Evolutionary conservation across 1,284 basidiomycete species (phyloP).

Genomic region (Trichosporon sp.): DNA sequence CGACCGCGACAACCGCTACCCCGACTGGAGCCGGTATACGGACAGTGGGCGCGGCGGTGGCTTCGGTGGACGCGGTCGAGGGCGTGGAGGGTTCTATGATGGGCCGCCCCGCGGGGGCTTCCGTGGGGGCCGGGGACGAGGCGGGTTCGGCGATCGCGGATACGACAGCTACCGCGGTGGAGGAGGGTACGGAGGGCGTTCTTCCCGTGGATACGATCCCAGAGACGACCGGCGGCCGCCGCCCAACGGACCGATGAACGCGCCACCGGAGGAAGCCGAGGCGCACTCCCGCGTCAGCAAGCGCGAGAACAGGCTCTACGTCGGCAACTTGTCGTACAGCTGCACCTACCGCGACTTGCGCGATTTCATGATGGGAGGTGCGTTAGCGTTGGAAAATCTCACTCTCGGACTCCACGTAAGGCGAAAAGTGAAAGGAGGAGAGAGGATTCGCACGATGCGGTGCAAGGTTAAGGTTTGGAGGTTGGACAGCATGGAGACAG

Average conservation of each 20-base stretch:
- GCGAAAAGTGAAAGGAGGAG: conserved; percentile 42
- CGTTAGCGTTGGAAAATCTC: conserved; percentile 61
- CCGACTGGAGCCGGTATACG: background rate
- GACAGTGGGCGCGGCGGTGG: background rate
- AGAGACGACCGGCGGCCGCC: background rate
- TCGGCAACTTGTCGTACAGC: conserved; percentile 96
- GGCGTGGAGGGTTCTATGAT: background rate
- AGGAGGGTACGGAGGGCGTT: background rate
- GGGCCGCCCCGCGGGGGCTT: background rate
- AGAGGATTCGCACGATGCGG: background rate
- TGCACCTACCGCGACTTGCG: conserved; percentile 96
- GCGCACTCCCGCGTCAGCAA: conserved; percentile 90
- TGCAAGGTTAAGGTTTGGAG: conserved; percentile 1
- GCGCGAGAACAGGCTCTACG: conserved; percentile 95
- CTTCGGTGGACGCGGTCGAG: background rate
- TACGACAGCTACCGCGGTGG: conserved; percentile 4
- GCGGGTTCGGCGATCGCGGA: background rate
- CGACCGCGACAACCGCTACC: conserved; percentile 12
- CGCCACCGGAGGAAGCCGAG: conserved; percentile 76
- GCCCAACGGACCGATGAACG: conserved; percentile 72
- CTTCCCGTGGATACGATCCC: conserved; percentile 15
- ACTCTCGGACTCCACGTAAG: background rate
- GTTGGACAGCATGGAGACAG: background rate
- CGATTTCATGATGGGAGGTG: conserved; percentile 99
- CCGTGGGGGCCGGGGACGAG: conserved; percentile 7